Evolutionary conservation across 1,284 basidiomycete genomes (phyloP), one percentile per base, ranked within the genome.

Genomic region (Sanghuangporus weigelae): DNA sequence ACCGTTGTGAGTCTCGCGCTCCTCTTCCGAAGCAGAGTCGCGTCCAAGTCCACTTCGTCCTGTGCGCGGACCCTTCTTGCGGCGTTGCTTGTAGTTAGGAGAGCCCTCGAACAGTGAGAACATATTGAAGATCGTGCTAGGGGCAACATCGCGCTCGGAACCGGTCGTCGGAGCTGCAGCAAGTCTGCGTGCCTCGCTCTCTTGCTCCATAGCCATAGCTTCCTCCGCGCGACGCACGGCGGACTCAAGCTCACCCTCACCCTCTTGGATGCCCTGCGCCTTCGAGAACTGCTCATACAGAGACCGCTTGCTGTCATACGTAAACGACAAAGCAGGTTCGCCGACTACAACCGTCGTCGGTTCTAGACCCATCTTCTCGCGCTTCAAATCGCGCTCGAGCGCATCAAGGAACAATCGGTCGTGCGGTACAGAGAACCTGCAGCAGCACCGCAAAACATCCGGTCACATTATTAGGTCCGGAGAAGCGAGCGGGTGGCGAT

Each of bases 331-430:
- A 1, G 93, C 94, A 4, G 94, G 94, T 76, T 96, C 94, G 63
- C 91, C 87, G 7, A 80, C 75, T 38, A 89, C 79, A 55, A 82
- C 76, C 2, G 93, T 95, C 1, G 94, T 95, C 0, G 93, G 83
- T 71, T 94, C 92, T 57, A 86, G 79, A 0, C 91, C 89, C 79
- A 90, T 89, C 76, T 95, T 96, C 75, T 96, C 93, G 49, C 94
- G 84, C 77, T 96, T 96, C 62, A 96, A 83, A 73, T 96, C 94
- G 57, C 94, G 89, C 74, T 96, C 94, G 46, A 96, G 83, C 31
- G 94, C 94, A 72, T 96, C 94, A 57, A 96, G 85, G 79, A 96
- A 96, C 58, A 96, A 86, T n/a, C 94, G 89, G 75, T 96, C 94
- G 68, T 96, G 94, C 2, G 93, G 93, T 11, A 96, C 94, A 1